These are phyloP conservation scores for Actinidia polygama DNA, from an alignment of 179 eudicot species.

Conservation along the genomic window DNA sequence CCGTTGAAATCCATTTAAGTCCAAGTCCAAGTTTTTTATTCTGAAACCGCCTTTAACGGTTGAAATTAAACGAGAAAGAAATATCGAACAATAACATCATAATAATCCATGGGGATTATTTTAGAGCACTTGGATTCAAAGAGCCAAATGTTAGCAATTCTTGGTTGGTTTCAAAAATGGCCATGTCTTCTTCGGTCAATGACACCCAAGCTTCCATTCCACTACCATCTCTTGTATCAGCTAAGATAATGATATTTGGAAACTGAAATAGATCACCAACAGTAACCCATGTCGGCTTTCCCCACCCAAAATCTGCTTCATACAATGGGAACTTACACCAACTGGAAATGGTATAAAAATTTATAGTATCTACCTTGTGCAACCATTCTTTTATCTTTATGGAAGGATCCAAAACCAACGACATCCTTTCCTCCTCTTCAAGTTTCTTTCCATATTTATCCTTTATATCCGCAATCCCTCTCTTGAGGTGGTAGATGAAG, in stretches of 20 bases:
- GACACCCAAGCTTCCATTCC: conserved; percentile 10
- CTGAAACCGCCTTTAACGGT: too few relatives aligned
- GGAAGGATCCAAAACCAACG: background rate
- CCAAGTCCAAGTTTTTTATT: too few relatives aligned
- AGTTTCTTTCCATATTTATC: conserved; percentile 31
- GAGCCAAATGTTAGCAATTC: background rate
- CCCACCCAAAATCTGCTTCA: background rate
- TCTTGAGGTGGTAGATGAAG: conserved; percentile 20
- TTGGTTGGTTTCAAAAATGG: background rate
- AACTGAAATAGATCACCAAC: background rate
- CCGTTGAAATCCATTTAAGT: too few relatives aligned
- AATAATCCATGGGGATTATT: too few relatives aligned
- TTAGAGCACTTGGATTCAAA: too few relatives aligned
- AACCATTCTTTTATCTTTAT: background rate
- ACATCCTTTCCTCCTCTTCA: background rate
- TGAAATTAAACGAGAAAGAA: too few relatives aligned
- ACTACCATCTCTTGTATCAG: background rate
- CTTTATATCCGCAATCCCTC: conserved; percentile 21
- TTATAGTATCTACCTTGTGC: background rate
- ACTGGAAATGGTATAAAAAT: background rate
- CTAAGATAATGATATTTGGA: background rate
- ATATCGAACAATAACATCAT: too few relatives aligned
- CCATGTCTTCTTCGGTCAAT: conserved; percentile 1
- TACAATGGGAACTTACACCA: background rate
- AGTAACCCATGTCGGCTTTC: background rate